Conservation (phyloP, 202 grass and related monocot species). For the Digitaria exilis region DNA sequence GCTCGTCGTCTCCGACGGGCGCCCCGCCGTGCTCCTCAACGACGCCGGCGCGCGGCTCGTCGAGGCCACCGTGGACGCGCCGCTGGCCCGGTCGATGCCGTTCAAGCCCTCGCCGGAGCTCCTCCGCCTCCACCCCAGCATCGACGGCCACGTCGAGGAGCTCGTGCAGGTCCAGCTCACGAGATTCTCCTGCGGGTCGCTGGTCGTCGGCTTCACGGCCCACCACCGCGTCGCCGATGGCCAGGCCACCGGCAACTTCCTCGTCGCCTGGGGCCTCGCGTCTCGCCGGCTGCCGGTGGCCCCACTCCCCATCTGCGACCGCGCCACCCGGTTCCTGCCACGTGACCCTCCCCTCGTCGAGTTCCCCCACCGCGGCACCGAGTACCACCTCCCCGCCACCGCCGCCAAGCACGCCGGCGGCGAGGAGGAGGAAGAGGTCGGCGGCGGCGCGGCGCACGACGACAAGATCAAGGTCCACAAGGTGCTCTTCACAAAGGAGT, state of each 20-base stretch:
- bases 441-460: slow-evolving; percentile 30
- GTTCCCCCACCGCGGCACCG: slow-evolving; percentile 50
- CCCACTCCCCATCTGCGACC: slow-evolving; percentile 41
- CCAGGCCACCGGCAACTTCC: slow-evolving; percentile 63
- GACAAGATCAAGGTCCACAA: slow-evolving; percentile 65
- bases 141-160: slow-evolving; percentile 40
- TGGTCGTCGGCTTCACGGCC: slow-evolving; percentile 52
- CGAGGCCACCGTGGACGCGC: slow-evolving; percentile 49
- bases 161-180: slow-evolving; percentile 66
- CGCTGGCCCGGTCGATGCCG: slow-evolving; percentile 35
- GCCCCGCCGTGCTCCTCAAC: slow-evolving; percentile 46
- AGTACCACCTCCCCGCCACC: slow-evolving; percentile 43
- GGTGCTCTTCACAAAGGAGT: slow-evolving; percentile 67
- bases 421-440: slow-evolving; percentile 9
- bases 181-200: slow-evolving; percentile 60
- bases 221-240: slow-evolving; percentile 76
- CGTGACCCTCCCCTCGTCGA: slow-evolving; percentile 43
- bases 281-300: slow-evolving; percentile 34
- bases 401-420: neutral
- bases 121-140: slow-evolving; percentile 45
- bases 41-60: slow-evolving; percentile 54
- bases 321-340: slow-evolving; percentile 40
- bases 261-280: slow-evolving; percentile 64
- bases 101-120: slow-evolving; percentile 51
- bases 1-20: slow-evolving; percentile 34